Conservation (phyloP, 257 asterid species). For the Apocynum venetum region DNA sequence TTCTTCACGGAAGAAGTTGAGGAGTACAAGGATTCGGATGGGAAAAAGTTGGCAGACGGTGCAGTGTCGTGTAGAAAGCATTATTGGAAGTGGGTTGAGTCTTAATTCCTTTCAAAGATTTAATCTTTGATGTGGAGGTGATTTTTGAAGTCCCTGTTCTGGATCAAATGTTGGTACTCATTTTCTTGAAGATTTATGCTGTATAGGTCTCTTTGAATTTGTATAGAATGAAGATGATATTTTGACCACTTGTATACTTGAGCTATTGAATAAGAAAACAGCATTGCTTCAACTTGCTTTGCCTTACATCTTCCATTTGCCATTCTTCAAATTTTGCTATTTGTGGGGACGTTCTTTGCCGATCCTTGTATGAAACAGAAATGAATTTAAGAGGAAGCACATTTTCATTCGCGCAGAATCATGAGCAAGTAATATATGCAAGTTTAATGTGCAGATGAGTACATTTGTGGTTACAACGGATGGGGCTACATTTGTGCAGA, state of each 20-base stretch:
- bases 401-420: not conserved
- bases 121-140: constrained; percentile 38
- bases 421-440: not conserved
- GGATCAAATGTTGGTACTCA: constrained; percentile 25
- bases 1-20: constrained; percentile 77
- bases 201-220: not conserved
- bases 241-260: not conserved
- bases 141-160: constrained; percentile 26
- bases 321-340: not conserved
- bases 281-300: not conserved
- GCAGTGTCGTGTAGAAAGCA: constrained; percentile 88
- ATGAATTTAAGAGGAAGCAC: not conserved
- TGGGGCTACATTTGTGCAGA: too few relatives aligned
- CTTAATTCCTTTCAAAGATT: constrained; percentile 39
- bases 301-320: not conserved
- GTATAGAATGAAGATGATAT: not conserved
- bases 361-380: not conserved
- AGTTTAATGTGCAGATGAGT: not conserved
- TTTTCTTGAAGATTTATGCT: not conserved
- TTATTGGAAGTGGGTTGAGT: constrained; percentile 89
- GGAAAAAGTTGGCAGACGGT: constrained; percentile 36
- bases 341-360: not conserved
- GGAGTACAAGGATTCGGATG: constrained; percentile 53
- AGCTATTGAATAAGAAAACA: not conserved
- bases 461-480: too few relatives aligned